These are phyloP conservation scores for Fagus sylvatica DNA, from an alignment of 306 rosid genomes.

Conservation along the genomic window DNA sequence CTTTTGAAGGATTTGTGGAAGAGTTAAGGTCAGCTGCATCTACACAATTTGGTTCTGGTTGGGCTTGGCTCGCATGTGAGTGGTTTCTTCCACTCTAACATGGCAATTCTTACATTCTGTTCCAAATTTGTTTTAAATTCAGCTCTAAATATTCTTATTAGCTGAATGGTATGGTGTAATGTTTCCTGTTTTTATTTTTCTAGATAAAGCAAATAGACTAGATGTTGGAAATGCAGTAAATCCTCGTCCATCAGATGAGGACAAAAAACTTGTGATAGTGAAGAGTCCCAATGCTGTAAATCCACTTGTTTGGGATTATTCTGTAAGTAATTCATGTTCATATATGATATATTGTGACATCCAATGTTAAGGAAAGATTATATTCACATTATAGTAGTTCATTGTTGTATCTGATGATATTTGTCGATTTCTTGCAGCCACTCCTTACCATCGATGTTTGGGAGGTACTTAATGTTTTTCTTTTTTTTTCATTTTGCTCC, in stretches of 20 bases:
- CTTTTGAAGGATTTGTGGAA: constrained; percentile 59
- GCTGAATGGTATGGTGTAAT: background rate
- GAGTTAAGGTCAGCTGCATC: constrained; percentile 69
- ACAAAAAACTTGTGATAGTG: constrained; percentile 69
- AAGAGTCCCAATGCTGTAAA: constrained; percentile 90
- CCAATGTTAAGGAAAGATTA: background rate
- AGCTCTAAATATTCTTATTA: background rate
- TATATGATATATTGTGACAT: background rate
- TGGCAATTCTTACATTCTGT: background rate
- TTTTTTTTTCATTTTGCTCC: background rate
- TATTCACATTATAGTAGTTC: background rate
- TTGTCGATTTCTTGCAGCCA: constrained; percentile 63
- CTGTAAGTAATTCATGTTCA: constrained; percentile 46
- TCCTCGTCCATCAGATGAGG: constrained; percentile 65
- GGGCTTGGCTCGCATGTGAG: constrained; percentile 98
- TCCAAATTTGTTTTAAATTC: constrained; percentile 13
- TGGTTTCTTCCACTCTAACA: constrained; percentile 10
- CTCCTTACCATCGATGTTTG: constrained; percentile 88
- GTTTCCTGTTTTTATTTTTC: constrained; percentile 2
- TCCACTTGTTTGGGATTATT: constrained; percentile 77
- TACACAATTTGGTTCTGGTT: constrained; percentile 95
- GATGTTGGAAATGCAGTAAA: constrained; percentile 72
- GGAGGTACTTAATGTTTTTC: constrained; percentile 61
- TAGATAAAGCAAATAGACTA: constrained; percentile 67
- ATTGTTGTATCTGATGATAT: constrained; percentile 16